Evolutionary conservation across 495 filamentous ascomycete species (phyloP).

Genomic region (Paragyromitra xinjiangensis): DNA sequence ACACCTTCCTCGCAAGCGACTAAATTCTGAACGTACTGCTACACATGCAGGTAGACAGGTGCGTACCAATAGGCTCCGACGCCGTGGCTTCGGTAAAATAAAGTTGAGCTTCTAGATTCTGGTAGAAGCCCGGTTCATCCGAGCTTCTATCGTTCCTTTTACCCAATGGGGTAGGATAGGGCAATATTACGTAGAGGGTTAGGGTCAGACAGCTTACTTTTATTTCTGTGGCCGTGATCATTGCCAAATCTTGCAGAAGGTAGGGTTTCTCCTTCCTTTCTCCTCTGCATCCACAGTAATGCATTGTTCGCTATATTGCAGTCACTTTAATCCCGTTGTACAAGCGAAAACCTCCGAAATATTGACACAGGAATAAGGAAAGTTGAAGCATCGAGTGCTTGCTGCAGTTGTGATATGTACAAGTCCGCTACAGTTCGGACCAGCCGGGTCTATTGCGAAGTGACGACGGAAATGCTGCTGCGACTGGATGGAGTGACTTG

Average conservation of each 20-base stretch:
- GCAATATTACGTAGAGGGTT: constrained; percentile 24
- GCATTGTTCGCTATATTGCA: constrained; percentile 4
- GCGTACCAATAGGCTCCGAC: constrained; percentile 26
- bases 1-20: constrained; percentile 21
- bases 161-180: constrained; percentile 10
- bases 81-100: constrained; percentile 48
- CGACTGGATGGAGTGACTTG: constrained; percentile 3
- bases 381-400: not conserved
- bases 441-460: not conserved
- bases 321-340: not conserved
- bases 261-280: constrained; percentile 10
- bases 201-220: constrained; percentile 26
- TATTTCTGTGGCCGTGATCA: constrained; percentile 5
- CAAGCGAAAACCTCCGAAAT: not conserved
- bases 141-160: constrained; percentile 21
- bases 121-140: constrained; percentile 39
- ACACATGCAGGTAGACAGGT: constrained; percentile 15
- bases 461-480: not conserved
- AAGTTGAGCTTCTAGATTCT: constrained; percentile 44
- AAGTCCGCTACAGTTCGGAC: not conserved
- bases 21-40: constrained; percentile 11
- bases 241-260: constrained; percentile 8
- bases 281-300: not conserved
- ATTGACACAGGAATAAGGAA: not conserved
- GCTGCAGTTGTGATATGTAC: constrained; percentile 19